Base-by-base conservation (phyloP, 2,329 filamentous ascomycete genomes). In the Apiospora saccharicola region DNA sequence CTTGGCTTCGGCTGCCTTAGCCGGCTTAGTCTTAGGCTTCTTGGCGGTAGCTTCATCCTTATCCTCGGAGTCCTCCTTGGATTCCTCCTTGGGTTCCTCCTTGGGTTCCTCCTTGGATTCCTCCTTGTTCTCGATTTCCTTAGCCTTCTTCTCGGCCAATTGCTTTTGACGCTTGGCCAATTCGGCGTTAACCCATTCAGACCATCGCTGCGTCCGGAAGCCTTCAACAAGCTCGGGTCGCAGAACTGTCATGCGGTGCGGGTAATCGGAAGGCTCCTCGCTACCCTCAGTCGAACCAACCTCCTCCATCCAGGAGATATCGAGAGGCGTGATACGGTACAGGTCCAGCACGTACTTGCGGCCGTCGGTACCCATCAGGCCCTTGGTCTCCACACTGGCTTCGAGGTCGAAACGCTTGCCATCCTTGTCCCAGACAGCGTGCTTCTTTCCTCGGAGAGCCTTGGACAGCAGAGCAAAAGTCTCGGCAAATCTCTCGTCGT, bases 351-450 rank as follows among this genome's bases (percentile, higher is more conserved):
- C 94, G 80, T 99, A 99, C 82, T 98, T 98, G 78, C 96, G 91
- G 49, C 95, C 96, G 80, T 99, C 96, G 0, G 96, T 99, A 68
- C 96, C 96, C 77, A 99, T 87, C n/a, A 99, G 87, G 70, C 96
- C 96, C 86, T 99, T 99, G 70, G 96, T 99, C 84, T 99, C 96
- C 19, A 99, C 95, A 78, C 95, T 98, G 53, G 94, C 94, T 82
- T 98, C 96, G 4, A 99, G 88, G 74, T 98, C 94, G 78, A 98
- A 95, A 74, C 93, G 91, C 83, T 95, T 93, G 76, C 92, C 91
- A 77, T 98, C 94, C 87, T 98, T 98, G 83, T 99, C 96, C 96
- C 96, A 99, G 4, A 99, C 97, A 64, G 95, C 88, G 81, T 99
- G 96, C 84, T 93, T 93, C 89, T 98, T 98, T 73, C 98, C 93